These are phyloP conservation scores for Ogataea hybrid DNA, from an alignment of 1,139 yeast species.

Conservation along the genomic window DNA sequence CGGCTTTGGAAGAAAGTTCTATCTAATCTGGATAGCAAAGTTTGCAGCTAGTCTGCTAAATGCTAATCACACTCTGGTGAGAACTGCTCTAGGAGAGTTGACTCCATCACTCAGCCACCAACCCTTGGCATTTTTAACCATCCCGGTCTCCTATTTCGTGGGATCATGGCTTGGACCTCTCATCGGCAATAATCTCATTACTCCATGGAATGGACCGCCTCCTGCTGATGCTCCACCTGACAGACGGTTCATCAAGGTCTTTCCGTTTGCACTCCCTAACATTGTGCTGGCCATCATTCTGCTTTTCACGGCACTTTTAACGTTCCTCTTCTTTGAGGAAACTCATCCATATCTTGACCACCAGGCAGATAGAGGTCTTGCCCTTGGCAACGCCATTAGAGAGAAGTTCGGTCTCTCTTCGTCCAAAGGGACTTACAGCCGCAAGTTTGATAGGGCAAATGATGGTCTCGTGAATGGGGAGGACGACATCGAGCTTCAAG, in stretches of 20 bases:
- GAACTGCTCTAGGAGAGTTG: constrained; percentile 61
- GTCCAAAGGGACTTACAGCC: not conserved
- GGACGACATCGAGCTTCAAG: not conserved
- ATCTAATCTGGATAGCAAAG: constrained; percentile 52
- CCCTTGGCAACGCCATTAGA: not conserved
- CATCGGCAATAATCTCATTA: constrained; percentile 14
- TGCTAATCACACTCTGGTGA: constrained; percentile 59
- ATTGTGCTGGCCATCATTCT: not conserved
- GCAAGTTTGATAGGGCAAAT: not conserved
- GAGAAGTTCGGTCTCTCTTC: not conserved
- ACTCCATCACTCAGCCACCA: constrained; percentile 47
- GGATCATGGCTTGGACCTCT: constrained; percentile 61
- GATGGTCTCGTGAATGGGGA: not conserved
- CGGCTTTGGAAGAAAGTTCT: constrained; percentile 51
- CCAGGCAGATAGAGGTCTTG: not conserved
- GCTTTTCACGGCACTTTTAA: not conserved
- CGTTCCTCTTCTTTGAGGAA: not conserved
- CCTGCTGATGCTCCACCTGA: constrained; percentile 1
- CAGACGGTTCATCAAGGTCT: not conserved
- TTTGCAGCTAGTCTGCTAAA: constrained; percentile 47
- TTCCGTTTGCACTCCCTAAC: constrained; percentile 1
- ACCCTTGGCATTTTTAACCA: constrained; percentile 57
- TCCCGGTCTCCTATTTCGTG: constrained; percentile 58
- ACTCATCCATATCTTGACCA: not conserved
- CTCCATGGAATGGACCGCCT: constrained; percentile 1